These are phyloP conservation scores for Fusarium torulosum DNA, from an alignment of 2,329 filamentous ascomycete species.

Conservation along the genomic window DNA sequence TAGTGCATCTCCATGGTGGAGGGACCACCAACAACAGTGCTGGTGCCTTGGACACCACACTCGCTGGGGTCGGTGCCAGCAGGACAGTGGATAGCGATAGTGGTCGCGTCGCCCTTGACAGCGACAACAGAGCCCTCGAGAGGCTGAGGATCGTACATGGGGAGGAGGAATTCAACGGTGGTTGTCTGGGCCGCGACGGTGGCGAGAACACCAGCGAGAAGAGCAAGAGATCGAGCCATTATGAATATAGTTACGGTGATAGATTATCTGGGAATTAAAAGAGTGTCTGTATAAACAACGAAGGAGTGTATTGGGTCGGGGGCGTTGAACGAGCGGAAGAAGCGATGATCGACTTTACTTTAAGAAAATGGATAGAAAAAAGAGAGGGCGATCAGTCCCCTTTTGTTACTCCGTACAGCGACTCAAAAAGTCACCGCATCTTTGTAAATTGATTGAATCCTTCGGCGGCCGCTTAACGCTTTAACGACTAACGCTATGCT, in stretches of 20 bases:
- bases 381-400: slow-evolving; percentile 8
- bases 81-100: slow-evolving; percentile 48
- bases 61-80: slow-evolving; percentile 31
- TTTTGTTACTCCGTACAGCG: slow-evolving; percentile 10
- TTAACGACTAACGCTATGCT: slow-evolving; percentile 22
- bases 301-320: slow-evolving; percentile 35
- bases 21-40: slow-evolving; percentile 45
- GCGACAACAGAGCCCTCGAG: slow-evolving; percentile 51
- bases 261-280: background rate
- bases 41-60: slow-evolving; percentile 47
- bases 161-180: slow-evolving; percentile 49
- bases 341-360: background rate
- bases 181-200: slow-evolving; percentile 46
- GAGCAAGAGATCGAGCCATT: slow-evolving; percentile 47
- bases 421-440: slow-evolving; percentile 1
- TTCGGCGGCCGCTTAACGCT: slow-evolving; percentile 22
- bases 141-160: slow-evolving; percentile 38
- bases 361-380: background rate
- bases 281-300: slow-evolving; percentile 30
- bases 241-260: background rate
- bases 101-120: slow-evolving; percentile 49
- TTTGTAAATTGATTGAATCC: slow-evolving; percentile 28
- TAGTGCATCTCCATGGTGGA: slow-evolving; percentile 22
- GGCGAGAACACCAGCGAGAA: slow-evolving; percentile 43
- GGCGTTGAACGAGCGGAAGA: slow-evolving; percentile 12